Conservation (phyloP, 352 stramenopile species). For the Aphanomyces astaci region DNA sequence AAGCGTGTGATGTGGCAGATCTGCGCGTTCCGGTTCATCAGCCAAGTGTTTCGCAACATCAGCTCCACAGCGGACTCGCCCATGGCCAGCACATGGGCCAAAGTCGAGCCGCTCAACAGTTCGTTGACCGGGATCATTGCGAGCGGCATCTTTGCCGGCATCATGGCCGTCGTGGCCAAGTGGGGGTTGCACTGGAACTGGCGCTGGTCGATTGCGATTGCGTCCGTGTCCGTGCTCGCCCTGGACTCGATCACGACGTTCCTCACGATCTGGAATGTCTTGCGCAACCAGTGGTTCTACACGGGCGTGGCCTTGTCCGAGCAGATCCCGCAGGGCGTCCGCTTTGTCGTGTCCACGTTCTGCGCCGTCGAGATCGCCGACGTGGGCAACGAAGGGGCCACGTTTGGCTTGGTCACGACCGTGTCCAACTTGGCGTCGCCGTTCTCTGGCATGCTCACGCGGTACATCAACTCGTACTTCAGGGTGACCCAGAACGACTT, state of each 20-base stretch:
- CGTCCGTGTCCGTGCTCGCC: conserved; percentile 28
- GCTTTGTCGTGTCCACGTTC: too few species aligned
- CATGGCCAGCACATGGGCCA: conserved; percentile 45
- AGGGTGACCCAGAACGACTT: too few species aligned
- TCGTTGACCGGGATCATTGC: conserved; percentile 38
- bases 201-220: conserved; percentile 30
- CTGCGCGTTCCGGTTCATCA: too few species aligned
- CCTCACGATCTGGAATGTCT: conserved; percentile 43
- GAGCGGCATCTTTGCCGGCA: conserved; percentile 40
- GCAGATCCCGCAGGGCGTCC: conserved; percentile 52
- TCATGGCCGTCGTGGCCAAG: conserved; percentile 2
- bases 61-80: too few species aligned
- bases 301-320: conserved; percentile 40
- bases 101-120: conserved; percentile 42
- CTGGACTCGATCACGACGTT: conserved; percentile 22
- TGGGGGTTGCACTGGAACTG: conserved; percentile 14
- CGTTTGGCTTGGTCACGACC: too few species aligned
- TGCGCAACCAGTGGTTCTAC: conserved; percentile 51
- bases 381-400: too few species aligned
- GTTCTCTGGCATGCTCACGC: too few species aligned
- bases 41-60: too few species aligned
- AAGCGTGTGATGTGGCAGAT: too few species aligned
- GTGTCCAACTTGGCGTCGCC: too few species aligned
- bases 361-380: conserved; percentile 70
- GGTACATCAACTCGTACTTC: too few species aligned